phyloP scores from a whole-genome alignment of 305 asterid genomes.

The Fraxinus xanthoxyloides region DNA sequence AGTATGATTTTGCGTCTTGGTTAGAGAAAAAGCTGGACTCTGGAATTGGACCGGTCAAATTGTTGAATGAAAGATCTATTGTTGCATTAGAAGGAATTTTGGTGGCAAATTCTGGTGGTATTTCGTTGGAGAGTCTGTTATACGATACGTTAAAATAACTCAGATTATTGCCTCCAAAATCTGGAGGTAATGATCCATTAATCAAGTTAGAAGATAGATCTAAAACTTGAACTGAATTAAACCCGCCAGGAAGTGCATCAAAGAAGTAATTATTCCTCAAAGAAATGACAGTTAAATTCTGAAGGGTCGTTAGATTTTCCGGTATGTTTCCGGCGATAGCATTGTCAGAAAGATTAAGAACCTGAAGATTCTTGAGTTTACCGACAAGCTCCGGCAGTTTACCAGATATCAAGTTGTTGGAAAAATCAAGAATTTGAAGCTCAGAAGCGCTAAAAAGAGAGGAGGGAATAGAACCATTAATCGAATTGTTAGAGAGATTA shows the following conservation, averaged over 20 bases:
- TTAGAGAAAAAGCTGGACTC: constrained; percentile 36
- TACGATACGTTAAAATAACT: constrained; percentile 57
- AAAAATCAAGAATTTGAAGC: constrained; percentile 63
- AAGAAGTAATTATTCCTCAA: constrained; percentile 62
- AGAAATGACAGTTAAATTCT: constrained; percentile 48
- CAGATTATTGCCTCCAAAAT: constrained; percentile 55
- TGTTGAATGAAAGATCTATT: constrained; percentile 77
- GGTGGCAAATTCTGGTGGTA: constrained; percentile 53
- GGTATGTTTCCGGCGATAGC: constrained; percentile 70
- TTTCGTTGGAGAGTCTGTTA: constrained; percentile 72
- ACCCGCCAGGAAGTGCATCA: constrained; percentile 58
- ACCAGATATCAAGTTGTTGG: constrained; percentile 69
- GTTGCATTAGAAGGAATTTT: constrained; percentile 56
- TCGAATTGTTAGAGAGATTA: constrained; percentile 67
- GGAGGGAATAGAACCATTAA: constrained; percentile 68
- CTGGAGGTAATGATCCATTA: constrained; percentile 63
- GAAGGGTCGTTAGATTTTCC: constrained; percentile 35
- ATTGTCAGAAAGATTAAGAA: constrained; percentile 79
- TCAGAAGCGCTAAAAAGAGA: constrained; percentile 51
- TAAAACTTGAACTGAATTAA: constrained; percentile 45
- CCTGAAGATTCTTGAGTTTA: constrained; percentile 39
- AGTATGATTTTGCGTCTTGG: constrained; percentile 47
- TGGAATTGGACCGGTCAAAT: constrained; percentile 72
- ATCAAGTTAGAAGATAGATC: constrained; percentile 87
- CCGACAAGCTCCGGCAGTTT: constrained; percentile 53